Conservation (phyloP, 208 protist genomes). For the Leishmania amazonensis region DNA sequence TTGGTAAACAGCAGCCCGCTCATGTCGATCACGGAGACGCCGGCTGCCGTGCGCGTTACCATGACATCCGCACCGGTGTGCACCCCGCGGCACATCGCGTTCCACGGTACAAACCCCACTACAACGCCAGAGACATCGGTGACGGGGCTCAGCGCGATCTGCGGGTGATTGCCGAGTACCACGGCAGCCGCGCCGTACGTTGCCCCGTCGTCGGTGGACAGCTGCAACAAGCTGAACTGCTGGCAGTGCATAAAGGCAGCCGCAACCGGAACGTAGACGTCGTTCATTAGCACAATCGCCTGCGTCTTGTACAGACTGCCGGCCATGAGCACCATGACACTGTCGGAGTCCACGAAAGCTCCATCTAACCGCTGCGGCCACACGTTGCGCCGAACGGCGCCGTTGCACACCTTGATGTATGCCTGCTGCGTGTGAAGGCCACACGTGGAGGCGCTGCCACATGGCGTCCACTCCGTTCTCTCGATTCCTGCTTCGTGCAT, state of each 20-base stretch:
- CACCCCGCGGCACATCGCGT: conserved; percentile 29
- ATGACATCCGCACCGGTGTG: conserved; percentile 32
- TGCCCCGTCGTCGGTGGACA: conserved; percentile 33
- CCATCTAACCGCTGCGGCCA: conserved; percentile 50
- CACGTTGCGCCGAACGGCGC: conserved; percentile 12
- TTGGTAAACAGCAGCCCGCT: conserved; percentile 32
- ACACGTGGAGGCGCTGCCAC: conserved; percentile 43
- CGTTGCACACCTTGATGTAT: conserved; percentile 48
- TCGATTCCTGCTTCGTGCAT: conserved; percentile 36
- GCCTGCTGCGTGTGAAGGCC: conserved; percentile 31
- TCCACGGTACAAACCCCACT: conserved; percentile 53
- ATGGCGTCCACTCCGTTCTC: conserved; percentile 41
- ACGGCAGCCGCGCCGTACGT: conserved; percentile 49
- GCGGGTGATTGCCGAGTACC: conserved; percentile 38
- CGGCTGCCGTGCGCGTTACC: conserved; percentile 18
- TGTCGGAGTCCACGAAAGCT: conserved; percentile 35
- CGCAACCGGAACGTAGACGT: conserved; percentile 39
- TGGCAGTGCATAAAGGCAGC: conserved; percentile 44
- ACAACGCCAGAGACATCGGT: conserved; percentile 39
- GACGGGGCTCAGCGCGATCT: conserved; percentile 31
- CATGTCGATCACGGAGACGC: conserved; percentile 44
- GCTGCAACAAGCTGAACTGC: conserved; percentile 35
- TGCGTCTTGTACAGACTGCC: conserved; percentile 31
- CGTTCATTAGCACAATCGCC: conserved; percentile 34
- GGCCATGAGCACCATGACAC: conserved; percentile 38